These are phyloP conservation scores for Oxalis stricta DNA, from an alignment of 441 rosid species.

Conservation along the genomic window DNA sequence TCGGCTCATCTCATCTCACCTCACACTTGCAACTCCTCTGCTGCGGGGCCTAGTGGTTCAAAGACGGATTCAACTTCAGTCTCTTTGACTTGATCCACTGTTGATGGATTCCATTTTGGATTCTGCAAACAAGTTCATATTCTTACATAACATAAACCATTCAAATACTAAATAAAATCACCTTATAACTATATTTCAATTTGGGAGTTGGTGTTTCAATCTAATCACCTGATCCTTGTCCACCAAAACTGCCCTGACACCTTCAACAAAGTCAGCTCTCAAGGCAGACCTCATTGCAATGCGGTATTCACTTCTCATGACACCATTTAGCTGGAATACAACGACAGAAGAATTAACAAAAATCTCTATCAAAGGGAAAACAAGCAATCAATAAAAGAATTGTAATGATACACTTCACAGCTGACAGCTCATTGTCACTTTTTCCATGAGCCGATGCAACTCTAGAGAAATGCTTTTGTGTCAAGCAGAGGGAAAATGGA, in stretches of 20 bases:
- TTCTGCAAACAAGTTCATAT: conserved; percentile 39
- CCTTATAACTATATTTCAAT: too few relatives aligned
- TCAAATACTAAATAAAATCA: too few relatives aligned
- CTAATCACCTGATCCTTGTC: conserved; percentile 79
- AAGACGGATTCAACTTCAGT: conserved; percentile 66
- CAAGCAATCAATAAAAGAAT: neutral
- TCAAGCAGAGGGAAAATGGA: conserved; percentile 73
- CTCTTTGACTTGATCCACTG: conserved; percentile 45
- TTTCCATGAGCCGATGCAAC: conserved; percentile 56
- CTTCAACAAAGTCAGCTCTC: conserved; percentile 75
- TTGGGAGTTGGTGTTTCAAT: neutral
- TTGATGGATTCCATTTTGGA: conserved; percentile 75
- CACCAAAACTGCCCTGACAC: conserved; percentile 85
- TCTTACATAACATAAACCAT: too few relatives aligned
- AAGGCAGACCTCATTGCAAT: conserved; percentile 62
- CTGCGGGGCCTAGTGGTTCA: conserved; percentile 34
- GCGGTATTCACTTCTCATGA: conserved; percentile 82
- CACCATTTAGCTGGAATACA: conserved; percentile 45
- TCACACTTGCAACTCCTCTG: conserved; percentile 48
- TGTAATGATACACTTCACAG: conserved; percentile 29
- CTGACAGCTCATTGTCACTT: conserved; percentile 34
- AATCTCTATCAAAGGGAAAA: neutral
- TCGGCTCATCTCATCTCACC: too few relatives aligned
- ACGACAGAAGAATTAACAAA: conserved; percentile 1
- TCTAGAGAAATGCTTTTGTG: conserved; percentile 48